A percentile compares a stretch with the other conserved stretches of the same genome.
Conservation (phyloP, 306 rosid species). For the Lagenaria siceraria region DNA sequence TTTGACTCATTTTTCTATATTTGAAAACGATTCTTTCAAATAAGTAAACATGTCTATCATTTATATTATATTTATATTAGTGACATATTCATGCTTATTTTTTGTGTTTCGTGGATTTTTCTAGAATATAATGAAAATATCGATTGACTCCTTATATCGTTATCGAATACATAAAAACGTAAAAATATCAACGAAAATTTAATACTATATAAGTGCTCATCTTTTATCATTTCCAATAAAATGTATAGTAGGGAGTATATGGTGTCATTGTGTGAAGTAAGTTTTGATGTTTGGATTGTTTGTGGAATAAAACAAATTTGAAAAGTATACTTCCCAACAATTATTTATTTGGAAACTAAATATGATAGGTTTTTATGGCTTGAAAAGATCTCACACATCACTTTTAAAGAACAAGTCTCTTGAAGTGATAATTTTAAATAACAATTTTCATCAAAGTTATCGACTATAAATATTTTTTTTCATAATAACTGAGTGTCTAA, state of each 20-base stretch:
- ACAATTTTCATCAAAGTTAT: background rate
- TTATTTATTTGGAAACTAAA: background rate
- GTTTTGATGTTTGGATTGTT: background rate
- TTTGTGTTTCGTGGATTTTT: too few species aligned
- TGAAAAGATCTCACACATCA: background rate
- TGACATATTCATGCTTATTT: too few species aligned
- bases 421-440: background rate
- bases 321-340: background rate
- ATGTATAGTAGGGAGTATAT: background rate
- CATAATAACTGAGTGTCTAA: too few species aligned
- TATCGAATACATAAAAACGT: too few species aligned
- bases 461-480: too few species aligned
- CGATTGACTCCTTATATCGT: too few species aligned
- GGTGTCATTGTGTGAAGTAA: background rate
- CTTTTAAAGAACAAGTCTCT: fast-evolving
- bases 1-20: too few species aligned
- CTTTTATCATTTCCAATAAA: constrained; percentile 1
- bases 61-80: too few species aligned
- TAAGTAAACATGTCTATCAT: too few species aligned
- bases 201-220: background rate
- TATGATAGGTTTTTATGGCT: background rate
- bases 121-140: too few species aligned
- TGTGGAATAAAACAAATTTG: background rate
- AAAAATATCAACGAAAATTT: too few species aligned
- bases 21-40: too few species aligned